Evolutionary conservation across 1,139 yeast genomes (phyloP), one percentile per base, ranked within the genome.

Genomic region (Groenewaldozyma auringiensis): DNA sequence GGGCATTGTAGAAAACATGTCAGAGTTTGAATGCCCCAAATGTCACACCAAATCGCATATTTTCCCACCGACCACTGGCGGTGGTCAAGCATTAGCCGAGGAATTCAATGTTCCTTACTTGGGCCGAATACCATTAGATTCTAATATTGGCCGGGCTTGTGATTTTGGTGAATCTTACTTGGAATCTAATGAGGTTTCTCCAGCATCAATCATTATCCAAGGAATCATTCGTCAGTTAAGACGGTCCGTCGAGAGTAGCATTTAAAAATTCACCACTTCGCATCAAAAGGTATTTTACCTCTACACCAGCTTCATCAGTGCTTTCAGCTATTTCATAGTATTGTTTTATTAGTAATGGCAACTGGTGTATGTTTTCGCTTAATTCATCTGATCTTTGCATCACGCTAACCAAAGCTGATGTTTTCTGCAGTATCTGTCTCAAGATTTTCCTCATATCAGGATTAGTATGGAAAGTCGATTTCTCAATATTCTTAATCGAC

Each of bases 1-100:
- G 45, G 99, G 99, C 0, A 66, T 94, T 22, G 96, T 94, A 29
- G 99, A 94, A 62, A 94, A 94, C 63, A 94, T 94, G 99, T 79
- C 95, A 4, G 98, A 98, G 1, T 94, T 94, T 68, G 97, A 94
- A 14, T 94, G 99, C 62, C 98, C 98, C 3, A 79, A 73, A 55
- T 94, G 99, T 65, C 77, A 85, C 51, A 94, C 94, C 6, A 87
- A 88, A 64, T 84, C 95, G 0, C 81, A 83, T 58, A 89, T 94
- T 11, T 94, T 94, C 66, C 83, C 83, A 53, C 87, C 97, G 32
- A 92, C 97, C 2, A 94, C 98, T 1, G 98, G 98, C 14, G 99
- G 99, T 17, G 99, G 97, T 4, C 74, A 77, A 55, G 78, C 81
- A 33, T 68, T 94, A 46, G 94, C 97, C 47, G 67, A 81, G 56